Conservation (phyloP, 78 protist species). For the Diacronema lutheri region DNA sequence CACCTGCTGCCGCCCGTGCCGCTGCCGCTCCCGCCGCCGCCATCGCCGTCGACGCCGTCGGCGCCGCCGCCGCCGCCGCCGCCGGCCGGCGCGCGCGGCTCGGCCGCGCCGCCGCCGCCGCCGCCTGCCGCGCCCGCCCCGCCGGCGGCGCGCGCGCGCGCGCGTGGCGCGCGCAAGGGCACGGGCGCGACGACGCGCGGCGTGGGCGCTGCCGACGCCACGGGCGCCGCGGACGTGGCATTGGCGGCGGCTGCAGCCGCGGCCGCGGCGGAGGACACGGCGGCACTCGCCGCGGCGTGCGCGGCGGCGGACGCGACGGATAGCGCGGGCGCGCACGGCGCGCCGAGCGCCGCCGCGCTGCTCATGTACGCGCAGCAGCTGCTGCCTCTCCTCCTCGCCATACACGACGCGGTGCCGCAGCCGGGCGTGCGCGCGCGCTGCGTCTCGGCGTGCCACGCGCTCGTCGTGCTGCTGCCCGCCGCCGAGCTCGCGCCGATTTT, state of each 20-base stretch:
- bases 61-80: no score
- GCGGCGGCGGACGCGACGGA: not conserved
- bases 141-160: not conserved
- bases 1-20: slow-evolving; percentile 40
- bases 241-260: not conserved
- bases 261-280: not conserved
- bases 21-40: not conserved
- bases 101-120: no score
- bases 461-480: not conserved
- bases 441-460: not conserved
- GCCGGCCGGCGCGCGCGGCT: no score
- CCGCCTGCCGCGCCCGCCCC: not conserved
- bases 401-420: not conserved
- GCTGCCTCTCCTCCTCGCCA: not conserved
- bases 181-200: no score
- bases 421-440: not conserved
- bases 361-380: not conserved
- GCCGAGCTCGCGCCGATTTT: not conserved
- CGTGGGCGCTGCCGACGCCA: no score
- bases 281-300: not conserved
- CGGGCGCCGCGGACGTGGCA: no score
- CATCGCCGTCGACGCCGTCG: no score
- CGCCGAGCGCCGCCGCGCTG: not conserved
- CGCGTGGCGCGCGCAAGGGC: no score
- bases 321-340: no score